These are phyloP conservation scores for Nicotiana knightiana DNA, from an alignment of 257 asterid species.

Conservation along the genomic window DNA sequence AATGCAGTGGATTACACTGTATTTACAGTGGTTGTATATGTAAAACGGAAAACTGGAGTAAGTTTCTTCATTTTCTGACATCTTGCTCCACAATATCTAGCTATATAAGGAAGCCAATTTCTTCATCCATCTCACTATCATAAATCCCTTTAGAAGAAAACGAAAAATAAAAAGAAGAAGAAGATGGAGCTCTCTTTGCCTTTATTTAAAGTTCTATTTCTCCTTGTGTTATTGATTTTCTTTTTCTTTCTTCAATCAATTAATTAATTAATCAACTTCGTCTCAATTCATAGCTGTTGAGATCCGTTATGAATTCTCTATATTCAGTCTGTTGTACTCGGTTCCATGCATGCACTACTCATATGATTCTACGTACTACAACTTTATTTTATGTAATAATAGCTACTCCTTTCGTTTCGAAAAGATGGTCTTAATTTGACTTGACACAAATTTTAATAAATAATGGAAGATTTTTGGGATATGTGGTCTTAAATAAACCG, in stretches of 20 bases:
- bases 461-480: too few relatives aligned
- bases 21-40: not conserved
- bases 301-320: not conserved
- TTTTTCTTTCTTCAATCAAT: not conserved
- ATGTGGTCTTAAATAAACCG: too few relatives aligned
- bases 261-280: not conserved
- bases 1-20: too few relatives aligned
- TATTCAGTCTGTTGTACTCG: not conserved
- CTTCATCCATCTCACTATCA: not conserved
- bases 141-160: not conserved
- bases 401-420: too few relatives aligned
- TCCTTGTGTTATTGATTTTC: not conserved
- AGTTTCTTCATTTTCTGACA: not conserved
- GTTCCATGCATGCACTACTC: not conserved
- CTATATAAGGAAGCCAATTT: not conserved
- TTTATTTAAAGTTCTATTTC: not conserved
- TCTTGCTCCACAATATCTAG: not conserved
- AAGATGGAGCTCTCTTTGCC: not conserved
- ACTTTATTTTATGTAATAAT: too few relatives aligned
- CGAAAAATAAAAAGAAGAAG: too few relatives aligned
- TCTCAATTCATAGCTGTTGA: not conserved
- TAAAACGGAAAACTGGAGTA: not conserved
- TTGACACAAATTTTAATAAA: too few relatives aligned
- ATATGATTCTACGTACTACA: not conserved
- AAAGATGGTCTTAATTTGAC: too few relatives aligned